These are phyloP conservation scores for Alisma plantagoaquatica DNA, from an alignment of 106 monocot genomes.

Conservation along the genomic window DNA sequence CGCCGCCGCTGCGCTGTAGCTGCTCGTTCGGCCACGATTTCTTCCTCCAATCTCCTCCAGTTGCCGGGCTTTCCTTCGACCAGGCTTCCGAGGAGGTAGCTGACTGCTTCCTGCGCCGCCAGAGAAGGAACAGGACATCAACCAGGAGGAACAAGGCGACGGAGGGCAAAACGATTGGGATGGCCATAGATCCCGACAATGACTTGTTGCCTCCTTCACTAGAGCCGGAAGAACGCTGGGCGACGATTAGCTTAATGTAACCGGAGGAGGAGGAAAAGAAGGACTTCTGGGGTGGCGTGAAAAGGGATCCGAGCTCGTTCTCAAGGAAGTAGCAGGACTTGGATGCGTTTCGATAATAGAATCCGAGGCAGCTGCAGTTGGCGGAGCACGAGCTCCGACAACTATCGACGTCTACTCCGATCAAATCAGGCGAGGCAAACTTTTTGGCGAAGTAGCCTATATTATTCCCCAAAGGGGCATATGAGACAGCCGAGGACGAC, in stretches of 20 bases:
- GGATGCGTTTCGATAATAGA: slow-evolving; percentile 49
- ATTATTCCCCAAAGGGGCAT: slow-evolving; percentile 21
- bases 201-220: background rate
- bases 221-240: background rate
- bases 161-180: slow-evolving; percentile 52
- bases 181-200: background rate
- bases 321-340: slow-evolving; percentile 41
- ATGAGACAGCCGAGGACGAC: slow-evolving; percentile 15
- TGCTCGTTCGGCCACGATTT: background rate
- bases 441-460: slow-evolving; percentile 48
- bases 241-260: slow-evolving; percentile 36
- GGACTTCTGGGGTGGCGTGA: too few relatives aligned
- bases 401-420: slow-evolving; percentile 7
- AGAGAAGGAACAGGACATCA: slow-evolving; percentile 18
- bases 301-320: slow-evolving; percentile 42
- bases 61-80: too few relatives aligned
- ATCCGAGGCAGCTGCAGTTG: slow-evolving; percentile 68
- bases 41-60: background rate
- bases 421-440: slow-evolving; percentile 14
- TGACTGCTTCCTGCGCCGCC: slow-evolving; percentile 12
- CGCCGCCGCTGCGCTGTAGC: background rate
- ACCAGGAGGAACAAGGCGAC: slow-evolving; percentile 46
- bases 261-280: slow-evolving; percentile 16
- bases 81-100: background rate
- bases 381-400: slow-evolving; percentile 44